These are phyloP conservation scores for Chenopodium formosanum DNA, from an alignment of 148 eudicot genomes.

Conservation along the genomic window DNA sequence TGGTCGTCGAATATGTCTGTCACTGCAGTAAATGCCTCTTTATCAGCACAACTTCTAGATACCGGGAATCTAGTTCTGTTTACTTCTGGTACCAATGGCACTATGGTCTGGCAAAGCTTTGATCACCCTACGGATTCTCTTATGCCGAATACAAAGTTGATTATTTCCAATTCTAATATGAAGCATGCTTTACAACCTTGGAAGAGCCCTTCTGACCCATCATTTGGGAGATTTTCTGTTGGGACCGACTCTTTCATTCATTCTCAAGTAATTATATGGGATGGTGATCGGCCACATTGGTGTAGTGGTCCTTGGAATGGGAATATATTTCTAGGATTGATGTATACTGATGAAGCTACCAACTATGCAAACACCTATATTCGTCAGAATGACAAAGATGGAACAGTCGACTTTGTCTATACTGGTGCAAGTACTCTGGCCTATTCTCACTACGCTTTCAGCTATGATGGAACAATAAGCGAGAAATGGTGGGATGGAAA, in stretches of 20 bases:
- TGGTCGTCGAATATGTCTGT: constrained; percentile 42
- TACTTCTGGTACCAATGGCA: constrained; percentile 20
- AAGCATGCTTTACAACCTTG: constrained; percentile 24
- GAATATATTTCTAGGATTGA: constrained; percentile 35
- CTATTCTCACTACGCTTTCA: constrained; percentile 31
- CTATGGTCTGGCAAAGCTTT: constrained; percentile 36
- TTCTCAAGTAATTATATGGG: constrained; percentile 31
- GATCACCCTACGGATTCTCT: constrained; percentile 30
- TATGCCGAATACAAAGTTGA: constrained; percentile 27
- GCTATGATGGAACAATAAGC: constrained; percentile 31
- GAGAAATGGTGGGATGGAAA: constrained; percentile 34
- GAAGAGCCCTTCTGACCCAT: constrained; percentile 37
- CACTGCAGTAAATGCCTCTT: constrained; percentile 13
- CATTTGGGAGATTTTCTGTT: constrained; percentile 32
- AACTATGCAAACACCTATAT: constrained; percentile 33
- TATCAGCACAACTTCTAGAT: constrained; percentile 28
- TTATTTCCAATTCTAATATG: constrained; percentile 12
- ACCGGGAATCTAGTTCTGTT: constrained; percentile 30
- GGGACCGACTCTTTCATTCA: constrained; percentile 30
- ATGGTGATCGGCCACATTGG: constrained; percentile 31
- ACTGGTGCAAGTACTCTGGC: constrained; percentile 31
- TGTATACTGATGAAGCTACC: constrained; percentile 26
- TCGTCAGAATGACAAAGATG: constrained; percentile 13
- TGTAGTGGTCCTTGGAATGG: constrained; percentile 44
- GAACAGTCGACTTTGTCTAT: constrained; percentile 18